Evolutionary conservation across 1,284 basidiomycete genomes (phyloP).

Genomic region (Peniophora sp.): DNA sequence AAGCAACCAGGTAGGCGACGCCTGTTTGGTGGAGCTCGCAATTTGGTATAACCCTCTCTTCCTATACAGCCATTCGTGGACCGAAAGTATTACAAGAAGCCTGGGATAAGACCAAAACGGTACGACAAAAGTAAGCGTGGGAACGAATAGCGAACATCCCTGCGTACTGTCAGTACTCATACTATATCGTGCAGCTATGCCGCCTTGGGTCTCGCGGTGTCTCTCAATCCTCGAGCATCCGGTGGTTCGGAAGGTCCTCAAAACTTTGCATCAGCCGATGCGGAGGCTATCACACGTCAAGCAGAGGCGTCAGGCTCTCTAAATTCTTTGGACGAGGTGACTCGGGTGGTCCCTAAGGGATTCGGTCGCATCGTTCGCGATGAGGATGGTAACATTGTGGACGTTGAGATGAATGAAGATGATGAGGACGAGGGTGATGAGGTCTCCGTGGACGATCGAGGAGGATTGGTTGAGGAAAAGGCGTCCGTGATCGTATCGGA

Average conservation of each 20-base stretch:
- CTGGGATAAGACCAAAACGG: conserved; percentile 88
- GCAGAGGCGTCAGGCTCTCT: conserved; percentile 8
- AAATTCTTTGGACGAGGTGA: neutral
- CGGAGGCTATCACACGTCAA: conserved; percentile 8
- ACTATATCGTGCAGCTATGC: conserved; percentile 52
- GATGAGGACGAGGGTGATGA: conserved; percentile 24
- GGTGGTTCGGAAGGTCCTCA: conserved; percentile 44
- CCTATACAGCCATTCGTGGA: conserved; percentile 63
- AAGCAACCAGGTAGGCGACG: conserved; percentile 61
- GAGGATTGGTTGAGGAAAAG: conserved; percentile 17
- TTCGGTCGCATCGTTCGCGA: conserved; percentile 86
- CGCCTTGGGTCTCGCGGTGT: conserved; percentile 64
- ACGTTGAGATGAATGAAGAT: conserved; percentile 65
- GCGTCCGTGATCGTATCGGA: conserved; percentile 18
- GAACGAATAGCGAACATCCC: neutral
- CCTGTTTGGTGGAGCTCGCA: neutral
- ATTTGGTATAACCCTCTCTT: conserved; percentile 10
- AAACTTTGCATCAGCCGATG: conserved; percentile 7
- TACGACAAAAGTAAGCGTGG: conserved; percentile 81
- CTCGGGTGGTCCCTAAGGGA: conserved; percentile 46
- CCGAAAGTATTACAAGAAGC: conserved; percentile 77
- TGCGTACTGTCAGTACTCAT: conserved; percentile 2
- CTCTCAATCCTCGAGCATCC: conserved; percentile 55
- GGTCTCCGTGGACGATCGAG: conserved; percentile 9
- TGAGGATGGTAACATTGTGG: conserved; percentile 70